These are phyloP conservation scores for Bisporella sp. DNA, from an alignment of 2,329 filamentous ascomycete genomes.

Conservation along the genomic window DNA sequence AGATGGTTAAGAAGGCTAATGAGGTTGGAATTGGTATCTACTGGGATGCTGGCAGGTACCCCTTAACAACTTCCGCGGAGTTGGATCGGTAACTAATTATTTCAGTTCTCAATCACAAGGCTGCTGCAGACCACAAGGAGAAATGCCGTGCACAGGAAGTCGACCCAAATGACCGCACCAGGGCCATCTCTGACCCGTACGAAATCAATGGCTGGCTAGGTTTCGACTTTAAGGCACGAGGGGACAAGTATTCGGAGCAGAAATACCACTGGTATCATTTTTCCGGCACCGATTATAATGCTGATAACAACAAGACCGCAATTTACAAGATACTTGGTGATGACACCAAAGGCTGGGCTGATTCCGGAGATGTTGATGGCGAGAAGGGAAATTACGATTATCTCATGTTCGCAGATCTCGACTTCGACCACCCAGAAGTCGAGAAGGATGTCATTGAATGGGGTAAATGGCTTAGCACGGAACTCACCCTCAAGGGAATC, in stretches of 20 bases:
- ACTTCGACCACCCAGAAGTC: slow-evolving; percentile 59
- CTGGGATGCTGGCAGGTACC: slow-evolving; percentile 48
- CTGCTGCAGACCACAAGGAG: slow-evolving; percentile 59
- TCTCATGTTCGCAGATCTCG: slow-evolving; percentile 66
- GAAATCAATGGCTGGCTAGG: slow-evolving; percentile 63
- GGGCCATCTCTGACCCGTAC: slow-evolving; percentile 45
- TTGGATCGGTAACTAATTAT: neutral
- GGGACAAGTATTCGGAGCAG: slow-evolving; percentile 49
- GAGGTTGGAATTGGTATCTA: slow-evolving; percentile 49
- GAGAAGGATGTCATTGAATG: slow-evolving; percentile 56
- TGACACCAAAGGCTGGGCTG: slow-evolving; percentile 55
- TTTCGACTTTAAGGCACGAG: slow-evolving; percentile 57
- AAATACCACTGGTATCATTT: slow-evolving; percentile 66
- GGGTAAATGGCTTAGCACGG: slow-evolving; percentile 59
- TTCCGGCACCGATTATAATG: slow-evolving; percentile 60
- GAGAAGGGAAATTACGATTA: slow-evolving; percentile 65
- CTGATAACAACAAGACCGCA: slow-evolving; percentile 44
- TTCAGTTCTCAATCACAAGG: slow-evolving; percentile 63
- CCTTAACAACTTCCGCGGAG: neutral
- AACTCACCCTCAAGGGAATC: slow-evolving; percentile 57
- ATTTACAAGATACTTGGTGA: slow-evolving; percentile 60
- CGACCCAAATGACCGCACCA: slow-evolving; percentile 50
- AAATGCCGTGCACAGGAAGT: slow-evolving; percentile 57
- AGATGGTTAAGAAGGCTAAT: slow-evolving; percentile 43
- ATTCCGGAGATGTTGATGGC: slow-evolving; percentile 47